phyloP scores from a whole-genome alignment of 2,329 filamentous ascomycete species.

The Emmonsiellopsis sp. region DNA sequence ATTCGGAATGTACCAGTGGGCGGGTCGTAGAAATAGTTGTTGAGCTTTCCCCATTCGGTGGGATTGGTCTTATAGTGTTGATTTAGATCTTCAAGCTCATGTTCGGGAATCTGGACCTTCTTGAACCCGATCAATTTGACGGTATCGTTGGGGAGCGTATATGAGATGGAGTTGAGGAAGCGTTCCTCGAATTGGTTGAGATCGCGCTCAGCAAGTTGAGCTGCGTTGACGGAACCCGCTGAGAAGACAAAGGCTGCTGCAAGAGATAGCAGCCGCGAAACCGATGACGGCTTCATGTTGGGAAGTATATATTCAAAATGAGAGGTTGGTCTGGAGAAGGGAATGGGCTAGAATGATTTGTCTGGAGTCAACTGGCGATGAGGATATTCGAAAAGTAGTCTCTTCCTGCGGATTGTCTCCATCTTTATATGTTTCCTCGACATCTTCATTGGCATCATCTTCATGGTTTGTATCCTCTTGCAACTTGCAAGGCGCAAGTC shows the following conservation, averaged over 20 bases:
- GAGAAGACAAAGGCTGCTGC: background rate
- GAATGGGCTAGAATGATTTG: background rate
- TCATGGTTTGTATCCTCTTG: too few species aligned
- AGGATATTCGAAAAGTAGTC: background rate
- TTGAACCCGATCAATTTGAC: conserved; percentile 7
- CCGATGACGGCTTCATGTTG: background rate
- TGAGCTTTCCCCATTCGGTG: background rate
- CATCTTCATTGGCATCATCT: too few species aligned
- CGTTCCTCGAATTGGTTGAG: conserved; percentile 2
- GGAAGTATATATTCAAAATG: background rate
- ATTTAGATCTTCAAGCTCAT: background rate
- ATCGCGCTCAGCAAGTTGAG: background rate
- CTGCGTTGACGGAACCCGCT: background rate
- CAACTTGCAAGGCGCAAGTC: too few species aligned
- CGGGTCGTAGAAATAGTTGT: conserved; percentile 1
- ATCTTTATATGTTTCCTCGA: background rate
- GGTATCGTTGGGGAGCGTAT: conserved; percentile 3
- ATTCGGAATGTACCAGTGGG: conserved; percentile 1
- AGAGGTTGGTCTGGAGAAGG: too few species aligned
- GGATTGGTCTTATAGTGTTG: background rate
- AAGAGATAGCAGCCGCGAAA: background rate
- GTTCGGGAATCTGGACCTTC: conserved; percentile 2
- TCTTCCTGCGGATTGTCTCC: background rate
- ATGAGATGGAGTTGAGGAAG: background rate
- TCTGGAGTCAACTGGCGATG: background rate